phyloP scores from a whole-genome alignment of 495 filamentous ascomycete species.

The Glarea lozoyensis region DNA sequence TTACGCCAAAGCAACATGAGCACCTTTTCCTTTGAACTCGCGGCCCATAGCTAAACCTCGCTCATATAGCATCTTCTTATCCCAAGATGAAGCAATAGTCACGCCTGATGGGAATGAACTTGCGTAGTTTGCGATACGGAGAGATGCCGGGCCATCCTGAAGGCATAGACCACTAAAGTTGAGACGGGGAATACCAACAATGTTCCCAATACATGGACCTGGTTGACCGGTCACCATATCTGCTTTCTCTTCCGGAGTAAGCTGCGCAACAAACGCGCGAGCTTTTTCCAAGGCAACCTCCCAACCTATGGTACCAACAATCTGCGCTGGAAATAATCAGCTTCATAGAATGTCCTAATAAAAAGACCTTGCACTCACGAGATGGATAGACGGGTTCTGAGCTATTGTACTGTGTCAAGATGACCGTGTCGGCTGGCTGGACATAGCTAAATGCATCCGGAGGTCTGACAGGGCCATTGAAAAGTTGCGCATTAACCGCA shows the following conservation, averaged over 20 bases:
- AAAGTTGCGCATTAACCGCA: too few species aligned
- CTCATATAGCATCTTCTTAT: constrained; percentile 44
- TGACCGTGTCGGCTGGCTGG: too few species aligned
- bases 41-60: constrained; percentile 70
- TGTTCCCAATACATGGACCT: constrained; percentile 25
- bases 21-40: constrained; percentile 71
- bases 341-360: too few species aligned
- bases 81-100: constrained; percentile 68
- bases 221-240: constrained; percentile 81
- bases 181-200: constrained; percentile 58
- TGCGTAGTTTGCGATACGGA: constrained; percentile 65
- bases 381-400: too few species aligned
- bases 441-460: too few species aligned
- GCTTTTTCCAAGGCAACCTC: constrained; percentile 65
- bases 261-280: constrained; percentile 63
- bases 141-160: constrained; percentile 87
- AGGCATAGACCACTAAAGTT: constrained; percentile 71
- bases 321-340: too few species aligned
- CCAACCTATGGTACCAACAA: too few species aligned
- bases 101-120: constrained; percentile 73
- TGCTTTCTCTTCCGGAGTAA: constrained; percentile 82
- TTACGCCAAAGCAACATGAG: constrained; percentile 75
- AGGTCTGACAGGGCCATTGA: too few species aligned
- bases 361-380: too few species aligned
- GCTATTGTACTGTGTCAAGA: too few species aligned